These are phyloP conservation scores for Mesostigma viride DNA, from an alignment of 139 green algal species.

Conservation along the genomic window DNA sequence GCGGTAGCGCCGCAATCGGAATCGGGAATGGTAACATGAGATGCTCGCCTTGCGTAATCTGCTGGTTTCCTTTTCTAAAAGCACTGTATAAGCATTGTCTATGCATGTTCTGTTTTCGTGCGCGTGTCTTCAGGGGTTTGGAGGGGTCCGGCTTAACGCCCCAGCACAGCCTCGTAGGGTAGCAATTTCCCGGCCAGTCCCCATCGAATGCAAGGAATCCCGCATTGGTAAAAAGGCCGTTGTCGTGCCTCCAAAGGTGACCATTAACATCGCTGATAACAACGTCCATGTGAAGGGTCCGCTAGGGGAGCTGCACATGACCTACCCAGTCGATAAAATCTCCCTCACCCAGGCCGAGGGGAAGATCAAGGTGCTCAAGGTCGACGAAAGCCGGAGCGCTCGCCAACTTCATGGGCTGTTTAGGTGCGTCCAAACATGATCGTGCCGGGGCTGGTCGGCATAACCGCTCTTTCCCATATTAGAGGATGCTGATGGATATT, in stretches of 20 bases:
- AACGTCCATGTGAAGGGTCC: conserved; percentile 54
- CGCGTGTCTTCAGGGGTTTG: too few species aligned
- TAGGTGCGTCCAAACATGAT: not conserved
- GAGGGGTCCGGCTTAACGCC: too few species aligned
- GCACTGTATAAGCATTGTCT: too few species aligned
- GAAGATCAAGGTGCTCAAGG: conserved; percentile 40
- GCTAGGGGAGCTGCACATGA: conserved; percentile 54
- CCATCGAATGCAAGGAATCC: conserved; percentile 47
- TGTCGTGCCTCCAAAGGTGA: conserved; percentile 59
- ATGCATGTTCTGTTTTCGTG: too few species aligned
- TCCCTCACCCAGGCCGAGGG: conserved; percentile 44
- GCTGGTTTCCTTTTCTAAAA: too few species aligned
- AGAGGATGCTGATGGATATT: too few species aligned
- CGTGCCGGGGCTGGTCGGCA: not conserved
- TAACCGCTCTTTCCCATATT: not conserved
- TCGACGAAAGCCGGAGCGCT: conserved; percentile 37
- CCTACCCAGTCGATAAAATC: conserved; percentile 42
- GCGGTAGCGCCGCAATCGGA: too few species aligned
- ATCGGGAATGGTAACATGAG: too few species aligned
- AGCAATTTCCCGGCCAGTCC: too few species aligned
- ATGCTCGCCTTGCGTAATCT: too few species aligned
- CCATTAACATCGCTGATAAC: conserved; percentile 53
- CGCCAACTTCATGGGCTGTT: conserved; percentile 32
- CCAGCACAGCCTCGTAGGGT: too few species aligned
- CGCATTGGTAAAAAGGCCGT: conserved; percentile 79